Evolutionary conservation across 441 rosid species (phyloP), one percentile per base, ranked within the genome.

Genomic region (Erysimum cheiri): DNA sequence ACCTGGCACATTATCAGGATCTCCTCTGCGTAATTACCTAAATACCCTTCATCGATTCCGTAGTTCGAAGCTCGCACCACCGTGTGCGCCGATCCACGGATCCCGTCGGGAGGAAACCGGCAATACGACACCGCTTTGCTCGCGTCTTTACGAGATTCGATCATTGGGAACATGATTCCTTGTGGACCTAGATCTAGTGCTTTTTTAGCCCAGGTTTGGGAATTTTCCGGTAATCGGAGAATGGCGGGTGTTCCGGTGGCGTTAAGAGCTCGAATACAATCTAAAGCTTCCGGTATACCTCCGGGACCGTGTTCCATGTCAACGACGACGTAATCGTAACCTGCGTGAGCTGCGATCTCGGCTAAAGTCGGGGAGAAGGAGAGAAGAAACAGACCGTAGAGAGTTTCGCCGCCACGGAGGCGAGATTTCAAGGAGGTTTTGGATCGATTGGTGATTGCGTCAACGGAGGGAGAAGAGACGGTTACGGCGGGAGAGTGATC

Each of bases 301-400:
- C 96, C 96, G 26, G 87, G 93, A 32, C 98, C 98, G 69, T 93
- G 97, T 71, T 93, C 98, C 97, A 93, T 91, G 80, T 93, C 98
- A 26, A 93, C 81, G 47, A 93, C 97, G 26, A 79, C 97, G 75
- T 85, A 93, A 62, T 91, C 98, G 75, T 91, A 90, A 11, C 96
- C 98, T 4, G 98, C 77, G 41, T 84, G 82, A 59, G 86, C 95
- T 0, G 83, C 84, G 77, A 93, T 93, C 83, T 93, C 97, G 37
- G 96, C 96, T 26, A 93, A 47, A 9, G 96, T 88, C 4, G 98
- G 95, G 17, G 97, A 91, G 85, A 89, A 91, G 32, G 87, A 83
- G 68, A 89, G 94, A 43, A 93, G 79, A 83, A 91, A 93, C 49
- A 93, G 58, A 22, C 97, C 97, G 60, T 93, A 93, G 50, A 93